phyloP scores from a whole-genome alignment of 257 asterid species.

The Solanum pimpinellifolium region DNA sequence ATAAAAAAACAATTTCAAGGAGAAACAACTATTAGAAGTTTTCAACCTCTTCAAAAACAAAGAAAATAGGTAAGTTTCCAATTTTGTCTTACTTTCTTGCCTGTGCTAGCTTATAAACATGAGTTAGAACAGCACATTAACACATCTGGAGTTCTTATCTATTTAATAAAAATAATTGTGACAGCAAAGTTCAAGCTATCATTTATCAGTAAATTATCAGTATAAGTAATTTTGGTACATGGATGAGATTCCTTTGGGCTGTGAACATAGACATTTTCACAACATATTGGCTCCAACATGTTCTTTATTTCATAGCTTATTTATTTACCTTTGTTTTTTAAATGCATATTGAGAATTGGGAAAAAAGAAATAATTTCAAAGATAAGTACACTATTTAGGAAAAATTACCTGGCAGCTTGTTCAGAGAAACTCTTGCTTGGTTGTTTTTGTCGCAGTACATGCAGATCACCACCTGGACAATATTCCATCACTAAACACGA shows the following conservation, averaged over 20 bases:
- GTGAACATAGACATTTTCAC: neutral
- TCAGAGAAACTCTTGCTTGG: constrained; percentile 72
- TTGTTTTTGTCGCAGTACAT: constrained; percentile 91
- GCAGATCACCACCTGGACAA: constrained; percentile 98
- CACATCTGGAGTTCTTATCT: neutral
- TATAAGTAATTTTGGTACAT: neutral
- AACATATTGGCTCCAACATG: neutral
- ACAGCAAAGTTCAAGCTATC: neutral
- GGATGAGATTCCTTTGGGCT: neutral
- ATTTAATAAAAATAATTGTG: neutral
- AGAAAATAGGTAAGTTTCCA: neutral
- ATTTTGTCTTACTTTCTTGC: neutral
- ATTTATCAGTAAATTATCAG: neutral
- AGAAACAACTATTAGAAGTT: no score
- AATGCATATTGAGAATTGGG: neutral
- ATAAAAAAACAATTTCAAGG: no score
- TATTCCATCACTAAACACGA: constrained; percentile 75
- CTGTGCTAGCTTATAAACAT: neutral
- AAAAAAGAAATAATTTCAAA: neutral
- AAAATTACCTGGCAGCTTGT: constrained; percentile 68
- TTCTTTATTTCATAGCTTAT: neutral
- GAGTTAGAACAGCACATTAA: neutral
- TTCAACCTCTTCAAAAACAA: neutral
- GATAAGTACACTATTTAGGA: neutral
- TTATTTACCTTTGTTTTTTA: neutral